Evolutionary conservation across 345 rosid species (phyloP).

Genomic region (Abelmoschus esculentus): DNA sequence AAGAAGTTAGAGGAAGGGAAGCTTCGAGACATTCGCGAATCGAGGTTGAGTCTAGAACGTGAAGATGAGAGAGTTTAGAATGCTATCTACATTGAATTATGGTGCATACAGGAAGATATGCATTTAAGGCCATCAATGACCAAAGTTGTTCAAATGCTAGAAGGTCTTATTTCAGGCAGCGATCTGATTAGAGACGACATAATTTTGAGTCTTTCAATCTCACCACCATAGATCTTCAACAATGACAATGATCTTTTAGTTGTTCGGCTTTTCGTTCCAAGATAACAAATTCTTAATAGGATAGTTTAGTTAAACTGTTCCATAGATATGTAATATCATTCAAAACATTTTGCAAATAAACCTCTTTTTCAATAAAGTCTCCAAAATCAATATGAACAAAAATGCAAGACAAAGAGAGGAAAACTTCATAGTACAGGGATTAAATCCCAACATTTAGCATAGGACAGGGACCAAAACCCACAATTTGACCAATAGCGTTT

Average conservation of each 20-base stretch:
- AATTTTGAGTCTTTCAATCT: no score
- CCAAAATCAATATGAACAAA: no score
- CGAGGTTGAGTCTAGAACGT: constrained; percentile 33
- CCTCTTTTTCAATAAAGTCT: no score
- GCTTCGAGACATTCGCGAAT: constrained; percentile 54
- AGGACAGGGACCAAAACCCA: no score
- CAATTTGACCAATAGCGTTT: no score
- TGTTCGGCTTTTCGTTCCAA: constrained; percentile 81
- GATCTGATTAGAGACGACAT: constrained; percentile 51
- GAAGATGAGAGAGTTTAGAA: constrained; percentile 41
- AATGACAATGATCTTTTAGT: constrained; percentile 62
- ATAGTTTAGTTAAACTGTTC: no score
- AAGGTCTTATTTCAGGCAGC: constrained; percentile 42
- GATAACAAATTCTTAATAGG: constrained; percentile 34
- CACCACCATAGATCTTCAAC: constrained; percentile 61
- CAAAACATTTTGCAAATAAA: no score
- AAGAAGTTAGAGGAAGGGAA: no score
- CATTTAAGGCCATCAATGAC: constrained; percentile 65
- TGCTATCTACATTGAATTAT: constrained; percentile 64
- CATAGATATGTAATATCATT: no score
- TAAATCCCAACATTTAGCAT: no score
- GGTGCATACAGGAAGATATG: constrained; percentile 97
- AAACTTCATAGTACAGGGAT: no score
- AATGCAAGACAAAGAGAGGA: no score
- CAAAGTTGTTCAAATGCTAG: constrained; percentile 92